Percentiles rank a stretch among this genome's conserved stretches.
Conservation (phyloP, 2,329 filamentous ascomycete genomes). For the Diaporthe batatas region DNA sequence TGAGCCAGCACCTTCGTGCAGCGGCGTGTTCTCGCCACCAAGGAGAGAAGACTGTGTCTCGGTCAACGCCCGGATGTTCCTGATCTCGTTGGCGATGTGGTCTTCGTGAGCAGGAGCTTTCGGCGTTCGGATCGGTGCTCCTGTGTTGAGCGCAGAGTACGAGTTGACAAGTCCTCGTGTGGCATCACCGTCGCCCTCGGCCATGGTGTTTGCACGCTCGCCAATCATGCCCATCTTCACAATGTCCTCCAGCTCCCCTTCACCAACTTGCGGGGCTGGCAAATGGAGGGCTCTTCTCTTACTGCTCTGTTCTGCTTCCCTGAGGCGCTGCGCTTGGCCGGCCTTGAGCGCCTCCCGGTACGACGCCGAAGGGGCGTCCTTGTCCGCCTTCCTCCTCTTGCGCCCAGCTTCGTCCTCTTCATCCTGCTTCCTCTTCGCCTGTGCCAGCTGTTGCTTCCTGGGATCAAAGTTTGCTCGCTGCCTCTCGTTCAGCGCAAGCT, state of each 20-base stretch:
- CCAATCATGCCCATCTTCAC: constrained; percentile 98
- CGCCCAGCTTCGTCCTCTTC: constrained; percentile 83
- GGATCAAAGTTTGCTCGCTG: constrained; percentile 91
- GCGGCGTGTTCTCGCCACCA: constrained; percentile 92
- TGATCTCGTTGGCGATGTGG: constrained; percentile 94
- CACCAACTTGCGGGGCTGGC: constrained; percentile 91
- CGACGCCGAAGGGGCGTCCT: constrained; percentile 81
- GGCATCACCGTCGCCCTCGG: constrained; percentile 84
- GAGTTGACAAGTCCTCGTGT: constrained; percentile 89
- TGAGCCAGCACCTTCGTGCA: constrained; percentile 84
- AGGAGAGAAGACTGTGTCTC: constrained; percentile 94
- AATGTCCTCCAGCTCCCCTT: constrained; percentile 94
- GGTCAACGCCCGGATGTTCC: constrained; percentile 91
- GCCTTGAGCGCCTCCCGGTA: constrained; percentile 92
- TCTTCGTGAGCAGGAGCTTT: constrained; percentile 93
- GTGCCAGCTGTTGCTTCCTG: constrained; percentile 85
- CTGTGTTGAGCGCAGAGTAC: constrained; percentile 84
- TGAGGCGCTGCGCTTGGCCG: constrained; percentile 92
- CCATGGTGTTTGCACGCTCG: constrained; percentile 83
- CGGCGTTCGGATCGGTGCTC: constrained; percentile 91
- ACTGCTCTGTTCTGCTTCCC: constrained; percentile 96
- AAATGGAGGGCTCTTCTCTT: constrained; percentile 87
- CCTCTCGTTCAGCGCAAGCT: constrained; percentile 83
- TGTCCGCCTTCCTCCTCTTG: constrained; percentile 91
- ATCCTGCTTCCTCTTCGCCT: constrained; percentile 93